These are phyloP conservation scores for Fusarium musae DNA, from an alignment of 2,329 filamentous ascomycete genomes.

Conservation along the genomic window DNA sequence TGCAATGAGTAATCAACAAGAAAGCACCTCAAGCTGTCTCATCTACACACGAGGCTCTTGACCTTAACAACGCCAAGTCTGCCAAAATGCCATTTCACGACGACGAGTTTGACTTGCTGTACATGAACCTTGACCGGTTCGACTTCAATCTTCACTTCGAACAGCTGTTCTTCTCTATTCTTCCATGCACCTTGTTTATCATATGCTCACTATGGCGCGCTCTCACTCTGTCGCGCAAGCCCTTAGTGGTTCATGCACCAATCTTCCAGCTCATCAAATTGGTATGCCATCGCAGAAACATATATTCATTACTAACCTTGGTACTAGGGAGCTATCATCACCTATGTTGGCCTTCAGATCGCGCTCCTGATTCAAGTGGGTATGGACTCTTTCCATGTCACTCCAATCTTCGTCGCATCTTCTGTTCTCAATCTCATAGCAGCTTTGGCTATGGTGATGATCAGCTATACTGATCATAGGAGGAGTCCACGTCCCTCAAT, in stretches of 20 bases:
- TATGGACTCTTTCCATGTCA: not conserved
- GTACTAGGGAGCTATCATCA: not conserved
- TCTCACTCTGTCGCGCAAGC: slow-evolving; percentile 44
- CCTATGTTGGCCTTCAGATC: not conserved
- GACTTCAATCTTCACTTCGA: slow-evolving; percentile 63
- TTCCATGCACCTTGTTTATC: slow-evolving; percentile 55
- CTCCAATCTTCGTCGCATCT: not conserved
- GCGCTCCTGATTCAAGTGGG: not conserved
- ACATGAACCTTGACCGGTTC: slow-evolving; percentile 53
- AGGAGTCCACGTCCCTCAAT: slow-evolving; percentile 55
- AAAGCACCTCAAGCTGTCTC: not conserved
- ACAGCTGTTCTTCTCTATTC: slow-evolving; percentile 55
- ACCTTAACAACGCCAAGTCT: not conserved
- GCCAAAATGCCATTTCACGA: not conserved
- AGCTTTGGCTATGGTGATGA: slow-evolving; percentile 44
- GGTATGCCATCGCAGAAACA: not conserved
- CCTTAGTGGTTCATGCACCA: slow-evolving; percentile 48
- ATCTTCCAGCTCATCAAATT: slow-evolving; percentile 44
- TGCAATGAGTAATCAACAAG: no score
- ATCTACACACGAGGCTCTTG: not conserved
- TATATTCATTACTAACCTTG: not conserved
- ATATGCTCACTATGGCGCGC: slow-evolving; percentile 49
- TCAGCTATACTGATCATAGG: slow-evolving; percentile 49
- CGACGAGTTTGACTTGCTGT: not conserved
- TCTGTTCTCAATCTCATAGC: slow-evolving; percentile 42